Base-by-base conservation (phyloP, 768 basidiomycete genomes). In the Hemileccinum rubropunctum region DNA sequence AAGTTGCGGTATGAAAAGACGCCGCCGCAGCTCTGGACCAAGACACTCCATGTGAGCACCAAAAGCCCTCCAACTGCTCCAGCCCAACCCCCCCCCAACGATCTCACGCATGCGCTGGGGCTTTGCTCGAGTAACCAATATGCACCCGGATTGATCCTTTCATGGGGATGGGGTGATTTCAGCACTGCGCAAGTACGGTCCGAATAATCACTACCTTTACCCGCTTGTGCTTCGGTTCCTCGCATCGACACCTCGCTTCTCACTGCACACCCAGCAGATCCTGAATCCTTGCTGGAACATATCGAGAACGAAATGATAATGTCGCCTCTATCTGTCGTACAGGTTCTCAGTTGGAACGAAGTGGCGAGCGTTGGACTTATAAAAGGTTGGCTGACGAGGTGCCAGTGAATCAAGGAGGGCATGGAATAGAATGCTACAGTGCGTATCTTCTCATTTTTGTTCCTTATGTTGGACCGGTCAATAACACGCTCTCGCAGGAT, bases 1-100 rank as follows among this genome's bases (percentile, higher is more conserved):
- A 92, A 60, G 75, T 79, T 9, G 86, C 93, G 0, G 84, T 98
- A 3, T 98, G 95, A n/a, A 95, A 97, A 95, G 69, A 98, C 95
- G 10, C 74, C 98, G 3, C 72, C 98, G 51, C 95, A 99, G 69
- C 78, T 99, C 11, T 98, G 32, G 43, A 58, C 58, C 51, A 54
- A 42, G 21, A 47, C 11, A 42, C 39, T 0, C 20, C 42, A 0
- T 52, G 48, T 21, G 52, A 60, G 3, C 62, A 58, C 13, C 54
- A 78, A 95, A 94, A 63, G 92, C 93, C 1, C 65, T 93, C 49
- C 77, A 76, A 5, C 68, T 98, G 2, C 75, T 98, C 12, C 70
- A 76, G 44, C 83, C 82, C 57, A 66, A 73, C 1, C 65, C 18
- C 69, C 86, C 7, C 91, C 91, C 0, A 93, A 91, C 62, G 95